These are phyloP conservation scores for Petunia axillaris DNA, from an alignment of 257 asterid species.

Conservation along the genomic window DNA sequence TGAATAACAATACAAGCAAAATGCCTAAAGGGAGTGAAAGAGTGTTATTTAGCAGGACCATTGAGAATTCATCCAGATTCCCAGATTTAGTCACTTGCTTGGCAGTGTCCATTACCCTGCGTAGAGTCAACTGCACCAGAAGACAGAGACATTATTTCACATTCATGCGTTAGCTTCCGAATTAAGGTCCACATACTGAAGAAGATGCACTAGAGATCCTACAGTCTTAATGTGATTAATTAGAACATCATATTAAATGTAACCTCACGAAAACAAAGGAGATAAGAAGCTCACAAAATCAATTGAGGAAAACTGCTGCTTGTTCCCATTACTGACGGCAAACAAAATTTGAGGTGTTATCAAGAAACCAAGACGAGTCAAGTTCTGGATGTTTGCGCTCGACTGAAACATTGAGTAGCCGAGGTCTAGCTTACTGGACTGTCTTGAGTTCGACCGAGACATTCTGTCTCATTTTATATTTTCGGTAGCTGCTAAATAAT, in stretches of 20 bases:
- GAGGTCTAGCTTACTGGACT: not conserved
- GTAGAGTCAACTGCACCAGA: conserved; percentile 70
- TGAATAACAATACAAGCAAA: conserved; percentile 64
- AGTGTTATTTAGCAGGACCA: conserved; percentile 89
- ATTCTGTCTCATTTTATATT: not conserved
- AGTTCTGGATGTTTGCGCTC: not conserved
- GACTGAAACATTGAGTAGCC: not conserved
- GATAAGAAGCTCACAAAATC: not conserved
- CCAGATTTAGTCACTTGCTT: conserved; percentile 91
- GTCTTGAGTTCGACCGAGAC: not conserved
- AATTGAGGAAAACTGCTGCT: not conserved
- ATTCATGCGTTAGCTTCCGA: not conserved
- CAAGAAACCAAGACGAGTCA: conserved; percentile 15
- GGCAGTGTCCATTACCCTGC: conserved; percentile 95
- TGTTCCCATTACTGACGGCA: not conserved
- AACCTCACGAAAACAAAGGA: not conserved
- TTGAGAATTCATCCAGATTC: conserved; percentile 81
- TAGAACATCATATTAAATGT: conserved; percentile 14
- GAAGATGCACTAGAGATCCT: not conserved
- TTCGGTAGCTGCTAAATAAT: not conserved
- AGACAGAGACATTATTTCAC: not conserved
- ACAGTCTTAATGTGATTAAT: not conserved
- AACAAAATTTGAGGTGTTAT: conserved; percentile 5
- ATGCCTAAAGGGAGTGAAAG: conserved; percentile 87
- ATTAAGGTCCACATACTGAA: not conserved